Evolutionary conservation across 2,329 filamentous ascomycete species (phyloP), one percentile per base, ranked within the genome.

Genomic region (Onygenales sp.): DNA sequence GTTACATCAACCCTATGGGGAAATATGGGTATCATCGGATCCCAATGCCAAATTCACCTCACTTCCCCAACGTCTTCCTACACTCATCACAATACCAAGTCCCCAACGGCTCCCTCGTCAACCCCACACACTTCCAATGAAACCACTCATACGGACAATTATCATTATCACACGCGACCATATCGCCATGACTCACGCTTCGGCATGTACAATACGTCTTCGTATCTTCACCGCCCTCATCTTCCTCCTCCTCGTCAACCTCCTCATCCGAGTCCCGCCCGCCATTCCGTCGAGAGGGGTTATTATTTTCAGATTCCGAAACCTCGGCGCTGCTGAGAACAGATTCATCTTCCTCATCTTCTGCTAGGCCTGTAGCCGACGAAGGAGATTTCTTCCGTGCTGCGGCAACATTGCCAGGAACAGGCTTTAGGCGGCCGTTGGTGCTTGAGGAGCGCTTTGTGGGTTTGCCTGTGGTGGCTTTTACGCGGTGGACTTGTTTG

Each of bases 131-230:
- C 42, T 76, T 79, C 65, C 83, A 76, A 71, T 85, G 82, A 66
- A 85, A 85, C 82, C 82, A 85, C 64, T 85, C 81, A 57, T 80
- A 77, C 10, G 78, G 76, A 67, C 82, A 85, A 53, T 75, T 72
- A 39, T 82, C 79, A 63, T 85, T 84, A 65, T 85, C 82, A 62
- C 82, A 85, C 10, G 80, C 82, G 42, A 85, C 79, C 82, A 85
- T 85, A 62, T 83, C 80, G 14, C 82, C 82, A 62, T 83, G 84
- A 57, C 77, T 81, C 39, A 84, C 81, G 57, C 80, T 79, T 49
- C 81, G 80, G 62, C 82, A 85, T 58, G 82, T 83, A 67, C 82
- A 85, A 63, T 85, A 85, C 42, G 80, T 77, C 56, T 79, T 80
- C 56, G 82, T 80, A 62, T 82, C 77, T 59, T 80, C 78, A 44